These are phyloP conservation scores for Coemansia guatemalensis DNA, from an alignment of 192 early-diverging fungal genomes.

Conservation along the genomic window DNA sequence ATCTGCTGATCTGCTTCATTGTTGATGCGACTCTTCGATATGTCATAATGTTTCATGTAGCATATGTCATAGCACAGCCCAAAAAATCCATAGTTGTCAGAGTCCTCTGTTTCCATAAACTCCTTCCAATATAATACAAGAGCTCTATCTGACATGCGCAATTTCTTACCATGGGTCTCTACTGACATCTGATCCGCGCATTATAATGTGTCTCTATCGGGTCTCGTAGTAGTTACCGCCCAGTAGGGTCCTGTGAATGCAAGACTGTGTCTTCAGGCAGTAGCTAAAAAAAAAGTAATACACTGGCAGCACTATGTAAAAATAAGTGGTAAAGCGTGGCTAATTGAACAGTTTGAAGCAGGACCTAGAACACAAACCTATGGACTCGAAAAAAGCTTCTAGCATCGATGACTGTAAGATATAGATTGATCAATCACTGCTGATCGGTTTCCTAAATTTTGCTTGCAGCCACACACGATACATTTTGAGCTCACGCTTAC, in stretches of 20 bases:
- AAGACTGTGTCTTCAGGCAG: neutral
- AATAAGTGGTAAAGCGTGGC: neutral
- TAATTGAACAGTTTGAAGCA: neutral
- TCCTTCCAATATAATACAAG: neutral
- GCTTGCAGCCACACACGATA: conserved; percentile 97
- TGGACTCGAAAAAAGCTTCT: conserved; percentile 1
- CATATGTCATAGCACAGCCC: neutral
- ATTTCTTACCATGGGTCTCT: conserved; percentile 53
- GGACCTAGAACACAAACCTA: neutral
- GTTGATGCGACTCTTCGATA: neutral
- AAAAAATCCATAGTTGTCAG: neutral
- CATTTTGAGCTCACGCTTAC: conserved; percentile 92
- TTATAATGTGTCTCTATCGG: conserved; percentile 8
- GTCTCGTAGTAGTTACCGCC: neutral
- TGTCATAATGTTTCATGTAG: neutral
- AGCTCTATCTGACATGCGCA: neutral
- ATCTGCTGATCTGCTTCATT: neutral
- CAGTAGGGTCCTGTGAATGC: neutral
- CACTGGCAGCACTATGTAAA: neutral
- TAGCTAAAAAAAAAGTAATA: neutral
- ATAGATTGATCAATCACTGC: conserved; percentile 11
- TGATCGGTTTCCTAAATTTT: conserved; percentile 83
- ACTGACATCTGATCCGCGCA: conserved; percentile 52
- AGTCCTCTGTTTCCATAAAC: neutral
- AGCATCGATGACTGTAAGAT: conserved; percentile 10